Percentiles rank a stretch among this genome's conserved stretches.
These are phyloP conservation scores for Chrysanthemum seticuspe DNA, from an alignment of 129 eudicot species.

Conservation along the genomic window DNA sequence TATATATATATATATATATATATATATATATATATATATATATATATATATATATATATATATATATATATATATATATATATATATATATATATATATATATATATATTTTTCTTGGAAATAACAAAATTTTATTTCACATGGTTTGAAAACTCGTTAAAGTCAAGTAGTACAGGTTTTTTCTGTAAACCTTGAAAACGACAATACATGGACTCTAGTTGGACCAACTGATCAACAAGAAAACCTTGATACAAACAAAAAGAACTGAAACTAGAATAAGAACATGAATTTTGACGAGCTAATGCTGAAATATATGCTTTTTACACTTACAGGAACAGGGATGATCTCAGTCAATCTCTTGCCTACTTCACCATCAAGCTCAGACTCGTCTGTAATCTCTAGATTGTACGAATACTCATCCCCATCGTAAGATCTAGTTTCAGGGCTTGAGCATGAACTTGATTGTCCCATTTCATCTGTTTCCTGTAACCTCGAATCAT, in stretches of 20 bases:
- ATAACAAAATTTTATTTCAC: too few relatives aligned
- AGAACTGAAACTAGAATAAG: not conserved
- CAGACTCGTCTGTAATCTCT: slow-evolving; percentile 76
- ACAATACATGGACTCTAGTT: too few relatives aligned
- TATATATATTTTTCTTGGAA: too few relatives aligned
- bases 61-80: too few relatives aligned
- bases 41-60: too few relatives aligned
- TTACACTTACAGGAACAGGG: slow-evolving; percentile 79
- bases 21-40: too few relatives aligned
- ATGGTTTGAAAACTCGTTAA: too few relatives aligned
- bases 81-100: too few relatives aligned
- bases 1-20: too few relatives aligned
- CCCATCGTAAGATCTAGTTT: slow-evolving; percentile 62
- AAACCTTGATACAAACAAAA: not conserved
- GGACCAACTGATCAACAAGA: not conserved
- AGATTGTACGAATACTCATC: slow-evolving; percentile 56
- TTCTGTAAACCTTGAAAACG: not conserved
- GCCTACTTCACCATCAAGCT: slow-evolving; percentile 94
- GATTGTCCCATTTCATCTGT: slow-evolving; percentile 55
- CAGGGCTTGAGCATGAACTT: slow-evolving; percentile 84
- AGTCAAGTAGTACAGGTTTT: too few relatives aligned
- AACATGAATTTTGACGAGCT: too few relatives aligned
- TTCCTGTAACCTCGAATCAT: slow-evolving; percentile 45
- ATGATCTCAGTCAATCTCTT: slow-evolving; percentile 72
- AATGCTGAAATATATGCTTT: not conserved